Evolutionary conservation across 176 grass and related monocot species (phyloP), one percentile per base, ranked within the genome.

Genomic region (Microstegium vimineum): DNA sequence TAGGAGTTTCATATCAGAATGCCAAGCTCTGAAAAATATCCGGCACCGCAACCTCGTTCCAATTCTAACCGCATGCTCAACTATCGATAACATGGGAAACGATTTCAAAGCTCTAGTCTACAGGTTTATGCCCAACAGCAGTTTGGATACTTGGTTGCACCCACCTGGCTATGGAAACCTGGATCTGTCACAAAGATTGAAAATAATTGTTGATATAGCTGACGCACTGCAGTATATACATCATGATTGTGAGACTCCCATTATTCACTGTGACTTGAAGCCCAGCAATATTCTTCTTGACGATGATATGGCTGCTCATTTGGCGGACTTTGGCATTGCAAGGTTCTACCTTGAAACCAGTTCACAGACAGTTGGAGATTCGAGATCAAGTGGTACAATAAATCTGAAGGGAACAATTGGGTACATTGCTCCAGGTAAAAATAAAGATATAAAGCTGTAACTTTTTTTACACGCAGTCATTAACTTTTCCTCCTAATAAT

Each of bases 1-100:
- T 43, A 89, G 16, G 73, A 94, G 89, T 78, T 94, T 89, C 66
- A n/a, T 82, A 38, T 82, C 86, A 38, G 92, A 94, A 91, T 89
- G 92, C 14, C 28, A 82, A 73, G 80, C 80, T 22, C 66, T 94
- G 64, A 80, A 72, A 57, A 91, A 73, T 32, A 77, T 87, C 42
- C 81, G 86, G 20, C 89, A 94, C 35, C 75, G 83, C 20, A 94
- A 94, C 78, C 89, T 94, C 37, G 49, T 91, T 26, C 85, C 85
- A 31, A 67, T 90, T 32, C 11, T 91, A 17, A 94, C 80, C 9
- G 10, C 41, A 42, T 42, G 41, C 41, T 42, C 41, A 42, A 42
- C 41, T 0, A 66, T 91, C 25, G 89, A 94, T 56, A 75, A 63
- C 47, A 22, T 3, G 81, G 83, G 86, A 62, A 78, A 87, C 34